These are phyloP conservation scores for Patellifolia procumbens DNA, from an alignment of 179 eudicot species.

Conservation along the genomic window DNA sequence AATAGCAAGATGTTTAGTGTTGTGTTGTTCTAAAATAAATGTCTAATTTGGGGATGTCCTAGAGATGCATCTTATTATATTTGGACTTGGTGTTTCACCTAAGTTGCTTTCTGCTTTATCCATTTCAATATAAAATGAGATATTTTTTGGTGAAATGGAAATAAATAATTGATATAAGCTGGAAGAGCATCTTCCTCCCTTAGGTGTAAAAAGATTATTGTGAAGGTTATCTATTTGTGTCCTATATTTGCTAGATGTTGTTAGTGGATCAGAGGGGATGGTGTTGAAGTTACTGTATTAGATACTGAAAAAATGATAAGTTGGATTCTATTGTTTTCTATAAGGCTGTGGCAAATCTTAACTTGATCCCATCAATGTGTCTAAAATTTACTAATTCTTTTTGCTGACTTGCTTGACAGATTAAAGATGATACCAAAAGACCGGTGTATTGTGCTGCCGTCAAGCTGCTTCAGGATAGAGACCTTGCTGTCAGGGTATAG, in stretches of 20 bases:
- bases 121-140: neutral
- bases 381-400: neutral
- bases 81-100: neutral
- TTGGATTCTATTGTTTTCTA: conserved; percentile 1
- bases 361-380: neutral
- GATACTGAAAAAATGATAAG: neutral
- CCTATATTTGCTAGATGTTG: neutral
- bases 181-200: neutral
- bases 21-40: neutral
- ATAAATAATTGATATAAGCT: neutral
- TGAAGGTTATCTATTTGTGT: neutral
- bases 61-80: neutral
- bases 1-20: neutral
- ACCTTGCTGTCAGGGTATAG: conserved; percentile 88
- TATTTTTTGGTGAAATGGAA: too few species aligned
- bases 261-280: neutral
- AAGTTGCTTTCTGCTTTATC: neutral
- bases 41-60: neutral
- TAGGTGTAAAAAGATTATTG: neutral
- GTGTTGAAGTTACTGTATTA: neutral
- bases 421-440: conserved; percentile 88
- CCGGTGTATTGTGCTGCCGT: conserved; percentile 90
- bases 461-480: conserved; percentile 85
- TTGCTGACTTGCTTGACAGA: conserved; percentile 43
- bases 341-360: conserved; percentile 1